Conservation (phyloP, 2,329 filamentous ascomycete genomes). For the Penicillium sp. region DNA sequence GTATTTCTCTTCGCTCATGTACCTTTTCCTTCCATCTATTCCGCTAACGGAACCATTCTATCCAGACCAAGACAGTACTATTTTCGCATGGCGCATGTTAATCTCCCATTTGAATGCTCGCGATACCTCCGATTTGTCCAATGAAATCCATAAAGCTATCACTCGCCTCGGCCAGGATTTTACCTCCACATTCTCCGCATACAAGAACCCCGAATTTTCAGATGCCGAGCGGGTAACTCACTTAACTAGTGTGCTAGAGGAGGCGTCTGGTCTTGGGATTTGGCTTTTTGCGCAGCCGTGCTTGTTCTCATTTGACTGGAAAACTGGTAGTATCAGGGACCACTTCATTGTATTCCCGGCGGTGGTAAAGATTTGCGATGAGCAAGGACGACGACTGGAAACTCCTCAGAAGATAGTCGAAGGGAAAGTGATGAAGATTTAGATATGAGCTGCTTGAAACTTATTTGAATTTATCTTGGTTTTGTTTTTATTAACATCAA, state of each 20-base stretch:
- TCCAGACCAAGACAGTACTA: constrained; percentile 15
- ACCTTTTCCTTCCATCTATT: background rate
- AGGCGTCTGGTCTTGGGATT: constrained; percentile 26
- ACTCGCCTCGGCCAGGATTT: constrained; percentile 18
- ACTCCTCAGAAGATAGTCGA: constrained; percentile 20
- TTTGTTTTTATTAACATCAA: too few relatives aligned
- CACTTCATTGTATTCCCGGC: constrained; percentile 19
- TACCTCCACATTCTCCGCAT: constrained; percentile 24
- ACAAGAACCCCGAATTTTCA: constrained; percentile 18
- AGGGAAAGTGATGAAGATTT: background rate
- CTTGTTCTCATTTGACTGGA: constrained; percentile 25
- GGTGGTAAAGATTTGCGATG: constrained; percentile 27
- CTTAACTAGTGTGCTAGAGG: constrained; percentile 22
- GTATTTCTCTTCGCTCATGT: background rate
- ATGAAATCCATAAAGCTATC: background rate
- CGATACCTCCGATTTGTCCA: background rate
- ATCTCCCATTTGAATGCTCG: constrained; percentile 26
- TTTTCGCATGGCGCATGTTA: constrained; percentile 36
- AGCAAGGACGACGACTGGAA: constrained; percentile 21
- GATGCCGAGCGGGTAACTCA: constrained; percentile 22
- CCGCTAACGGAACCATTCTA: background rate
- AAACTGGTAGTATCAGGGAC: background rate
- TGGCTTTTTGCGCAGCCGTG: constrained; percentile 36
- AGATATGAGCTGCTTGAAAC: background rate
- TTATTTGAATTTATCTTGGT: too few relatives aligned